Conservation (phyloP, 768 basidiomycete species). For the Pholiota microspora region DNA sequence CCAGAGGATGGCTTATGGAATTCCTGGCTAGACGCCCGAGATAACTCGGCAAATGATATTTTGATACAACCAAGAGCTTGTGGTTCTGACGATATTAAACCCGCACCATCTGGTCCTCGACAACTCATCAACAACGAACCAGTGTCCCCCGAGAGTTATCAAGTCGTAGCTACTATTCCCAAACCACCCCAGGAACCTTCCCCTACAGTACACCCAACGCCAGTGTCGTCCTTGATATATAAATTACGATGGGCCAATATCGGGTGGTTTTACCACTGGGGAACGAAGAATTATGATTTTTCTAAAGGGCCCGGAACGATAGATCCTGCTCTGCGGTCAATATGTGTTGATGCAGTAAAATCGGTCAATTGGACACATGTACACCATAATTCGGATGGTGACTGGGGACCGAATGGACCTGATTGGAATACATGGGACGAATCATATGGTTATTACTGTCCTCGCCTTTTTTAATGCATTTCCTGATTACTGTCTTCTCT, state of each 20-base stretch:
- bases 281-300: slow-evolving; percentile 93
- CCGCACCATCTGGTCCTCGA: slow-evolving; percentile 50
- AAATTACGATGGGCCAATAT: slow-evolving; percentile 96
- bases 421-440: slow-evolving; percentile 77
- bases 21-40: slow-evolving; percentile 37
- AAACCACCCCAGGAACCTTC: slow-evolving; percentile 71
- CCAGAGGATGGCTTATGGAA: slow-evolving; percentile 82
- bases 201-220: slow-evolving; percentile 45
- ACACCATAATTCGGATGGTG: slow-evolving; percentile 36
- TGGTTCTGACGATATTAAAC: slow-evolving; percentile 15
- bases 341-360: slow-evolving; percentile 64
- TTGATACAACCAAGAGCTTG: slow-evolving; percentile 47
- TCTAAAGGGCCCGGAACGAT: slow-evolving; percentile 64
- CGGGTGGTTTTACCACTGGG: slow-evolving; percentile 97
- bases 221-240: slow-evolving; percentile 55
- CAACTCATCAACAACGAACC: slow-evolving; percentile 73
- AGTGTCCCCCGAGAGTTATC: slow-evolving; percentile 55
- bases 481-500: not conserved
- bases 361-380: slow-evolving; percentile 71
- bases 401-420: slow-evolving; percentile 52
- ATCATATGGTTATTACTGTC: slow-evolving; percentile 61
- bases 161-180: slow-evolving; percentile 47
- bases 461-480: not conserved
- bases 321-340: slow-evolving; percentile 46
- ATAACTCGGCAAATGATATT: slow-evolving; percentile 28